Evolutionary conservation across 2,329 filamentous ascomycete species (phyloP).

Genomic region (Penicillium sp.): DNA sequence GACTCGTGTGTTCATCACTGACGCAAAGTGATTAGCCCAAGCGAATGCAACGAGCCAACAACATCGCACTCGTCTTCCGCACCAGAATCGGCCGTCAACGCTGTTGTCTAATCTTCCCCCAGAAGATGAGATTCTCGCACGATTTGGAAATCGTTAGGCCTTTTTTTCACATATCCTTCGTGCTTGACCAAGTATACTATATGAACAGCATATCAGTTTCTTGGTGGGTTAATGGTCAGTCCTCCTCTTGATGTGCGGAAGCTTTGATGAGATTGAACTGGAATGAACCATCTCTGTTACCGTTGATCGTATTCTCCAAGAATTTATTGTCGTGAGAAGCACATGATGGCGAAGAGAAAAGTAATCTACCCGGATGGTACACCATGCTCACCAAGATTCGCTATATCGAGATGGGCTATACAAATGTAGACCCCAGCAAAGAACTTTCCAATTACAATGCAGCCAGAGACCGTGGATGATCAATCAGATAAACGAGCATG

Average conservation of each 20-base stretch:
- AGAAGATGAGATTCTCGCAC: conserved; percentile 26
- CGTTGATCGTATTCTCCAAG: not conserved
- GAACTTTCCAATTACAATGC: no score
- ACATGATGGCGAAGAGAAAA: no score
- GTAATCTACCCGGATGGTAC: no score
- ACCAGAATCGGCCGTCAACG: conserved; percentile 23
- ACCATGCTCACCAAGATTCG: no score
- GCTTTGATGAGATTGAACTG: not conserved
- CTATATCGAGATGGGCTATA: no score
- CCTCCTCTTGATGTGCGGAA: not conserved
- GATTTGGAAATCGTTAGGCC: conserved; percentile 22
- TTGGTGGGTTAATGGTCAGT: not conserved
- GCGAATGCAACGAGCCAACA: conserved; percentile 19
- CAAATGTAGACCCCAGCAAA: no score
- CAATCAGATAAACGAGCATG: no score
- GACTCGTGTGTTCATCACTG: not conserved
- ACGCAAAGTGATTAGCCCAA: conserved; percentile 12
- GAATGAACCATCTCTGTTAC: not conserved
- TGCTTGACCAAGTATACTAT: not conserved
- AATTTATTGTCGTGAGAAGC: not conserved
- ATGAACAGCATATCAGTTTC: not conserved
- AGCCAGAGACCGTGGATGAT: no score
- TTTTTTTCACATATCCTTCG: not conserved
- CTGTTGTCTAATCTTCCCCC: conserved; percentile 27
- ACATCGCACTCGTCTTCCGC: conserved; percentile 33